Conservation (phyloP, 2,329 filamentous ascomycete genomes). For the Talaromyces atroroseus region DNA sequence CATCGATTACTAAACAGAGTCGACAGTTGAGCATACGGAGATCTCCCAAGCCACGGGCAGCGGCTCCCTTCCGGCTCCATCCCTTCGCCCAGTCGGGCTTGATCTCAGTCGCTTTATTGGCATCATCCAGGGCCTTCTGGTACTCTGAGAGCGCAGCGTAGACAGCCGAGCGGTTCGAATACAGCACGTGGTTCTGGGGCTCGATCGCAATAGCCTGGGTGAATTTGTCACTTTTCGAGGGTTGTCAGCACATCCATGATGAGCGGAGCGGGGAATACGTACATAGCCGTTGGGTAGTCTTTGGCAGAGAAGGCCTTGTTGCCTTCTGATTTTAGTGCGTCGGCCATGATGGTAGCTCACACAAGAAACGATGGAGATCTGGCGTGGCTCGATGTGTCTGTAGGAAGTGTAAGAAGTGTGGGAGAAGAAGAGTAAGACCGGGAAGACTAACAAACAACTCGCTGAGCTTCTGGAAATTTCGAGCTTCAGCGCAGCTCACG, state of each 20-base stretch:
- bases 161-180: conserved; percentile 87
- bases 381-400: not conserved
- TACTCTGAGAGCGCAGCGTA: conserved; percentile 89
- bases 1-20: not conserved
- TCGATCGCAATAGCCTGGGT: conserved; percentile 86
- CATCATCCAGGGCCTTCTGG: conserved; percentile 77
- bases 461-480: conserved; percentile 44
- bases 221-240: conserved; percentile 78
- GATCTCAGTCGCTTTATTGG: conserved; percentile 85
- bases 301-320: conserved; percentile 98
- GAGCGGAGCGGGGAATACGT: conserved; percentile 43
- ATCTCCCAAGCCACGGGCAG: conserved; percentile 81
- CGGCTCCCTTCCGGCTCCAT: conserved; percentile 88
- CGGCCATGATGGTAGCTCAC: conserved; percentile 48
- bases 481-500: conserved; percentile 15
- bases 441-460: conserved; percentile 16
- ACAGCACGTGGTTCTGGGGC: conserved; percentile 88
- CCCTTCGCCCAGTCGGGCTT: conserved; percentile 99
- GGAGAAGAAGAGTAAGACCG: not conserved
- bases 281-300: conserved; percentile 95
- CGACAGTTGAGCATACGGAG: conserved; percentile 47
- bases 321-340: conserved; percentile 90
- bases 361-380: too few species aligned
- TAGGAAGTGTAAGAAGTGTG: not conserved
- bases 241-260: not conserved